Evolutionary conservation across 225 moss, liverwort and hornwort genomes (phyloP).

Genomic region (Physcomitrellopsis africana): DNA sequence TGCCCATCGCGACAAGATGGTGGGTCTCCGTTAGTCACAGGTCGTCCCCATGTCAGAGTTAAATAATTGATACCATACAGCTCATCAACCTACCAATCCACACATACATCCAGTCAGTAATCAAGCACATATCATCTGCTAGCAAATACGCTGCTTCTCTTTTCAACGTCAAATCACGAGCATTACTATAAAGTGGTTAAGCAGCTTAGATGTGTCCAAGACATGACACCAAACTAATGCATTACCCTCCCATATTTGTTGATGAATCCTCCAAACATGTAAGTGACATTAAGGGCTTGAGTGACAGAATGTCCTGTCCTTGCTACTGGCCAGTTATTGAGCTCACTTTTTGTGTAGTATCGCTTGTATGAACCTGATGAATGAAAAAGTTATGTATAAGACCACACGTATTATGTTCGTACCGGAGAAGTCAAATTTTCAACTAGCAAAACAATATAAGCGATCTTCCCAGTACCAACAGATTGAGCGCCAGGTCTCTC

Average conservation of each 20-base stretch:
- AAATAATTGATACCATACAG: constrained; percentile 59
- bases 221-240: background rate
- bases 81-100: constrained; percentile 67
- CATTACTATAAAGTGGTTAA: background rate
- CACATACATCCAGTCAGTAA: background rate
- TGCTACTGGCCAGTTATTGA: constrained; percentile 58
- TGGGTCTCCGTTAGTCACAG: constrained; percentile 75
- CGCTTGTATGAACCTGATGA: constrained; percentile 48
- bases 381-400: background rate
- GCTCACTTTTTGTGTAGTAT: constrained; percentile 53
- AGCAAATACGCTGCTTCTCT: background rate
- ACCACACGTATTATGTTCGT: background rate
- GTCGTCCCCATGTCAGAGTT: constrained; percentile 68
- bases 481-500: constrained; percentile 38
- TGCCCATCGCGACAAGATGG: constrained; percentile 87
- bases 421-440: background rate
- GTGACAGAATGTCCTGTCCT: constrained; percentile 72
- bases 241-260: constrained; percentile 72
- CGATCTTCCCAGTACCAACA: constrained; percentile 22
- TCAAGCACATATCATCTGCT: background rate
- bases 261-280: constrained; percentile 77
- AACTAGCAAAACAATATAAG: constrained; percentile 13
- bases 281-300: constrained; percentile 65
- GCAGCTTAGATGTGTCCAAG: background rate
- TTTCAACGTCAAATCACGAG: background rate